Evolutionary conservation across 1,139 yeast species (phyloP).

Genomic region (Zygosaccharomyces sapae): DNA sequence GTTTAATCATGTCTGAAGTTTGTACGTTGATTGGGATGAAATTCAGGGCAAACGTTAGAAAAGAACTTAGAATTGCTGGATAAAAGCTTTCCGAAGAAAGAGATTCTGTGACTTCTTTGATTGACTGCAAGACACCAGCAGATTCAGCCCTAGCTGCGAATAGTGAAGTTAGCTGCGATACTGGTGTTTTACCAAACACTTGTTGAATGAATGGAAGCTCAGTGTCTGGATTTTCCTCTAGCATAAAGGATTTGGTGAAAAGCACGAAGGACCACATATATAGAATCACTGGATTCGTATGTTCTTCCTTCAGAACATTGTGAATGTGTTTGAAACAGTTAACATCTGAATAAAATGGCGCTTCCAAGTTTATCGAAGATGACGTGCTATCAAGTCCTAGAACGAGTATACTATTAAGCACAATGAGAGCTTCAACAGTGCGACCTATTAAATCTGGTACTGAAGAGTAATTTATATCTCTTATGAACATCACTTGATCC

Average conservation of each 20-base stretch:
- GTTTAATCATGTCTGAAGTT: conserved; percentile 49
- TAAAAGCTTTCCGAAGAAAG: conserved; percentile 52
- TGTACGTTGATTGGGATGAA: conserved; percentile 56
- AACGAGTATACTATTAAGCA: conserved; percentile 48
- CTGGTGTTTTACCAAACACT: conserved; percentile 24
- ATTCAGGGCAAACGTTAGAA: conserved; percentile 58
- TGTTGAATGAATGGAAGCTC: conserved; percentile 29
- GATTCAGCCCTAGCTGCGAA: conserved; percentile 47
- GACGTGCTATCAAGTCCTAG: conserved; percentile 52
- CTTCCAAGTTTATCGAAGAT: conserved; percentile 39
- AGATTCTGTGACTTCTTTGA: conserved; percentile 42
- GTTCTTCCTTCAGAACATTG: conserved; percentile 36
- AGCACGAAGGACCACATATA: conserved; percentile 72
- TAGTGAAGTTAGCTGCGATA: conserved; percentile 18
- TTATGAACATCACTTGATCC: conserved; percentile 36
- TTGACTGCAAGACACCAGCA: conserved; percentile 46
- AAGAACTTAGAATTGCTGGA: conserved; percentile 55
- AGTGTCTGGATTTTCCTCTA: conserved; percentile 41
- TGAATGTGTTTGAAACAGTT: conserved; percentile 43
- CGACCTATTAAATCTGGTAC: conserved; percentile 39
- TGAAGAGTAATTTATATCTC: conserved; percentile 30
- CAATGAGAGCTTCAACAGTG: conserved; percentile 46
- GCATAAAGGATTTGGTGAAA: conserved; percentile 50
- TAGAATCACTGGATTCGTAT: conserved; percentile 48
- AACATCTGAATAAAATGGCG: conserved; percentile 46